A percentile compares a stretch with the other conserved stretches of the same genome.
phyloP scores from a whole-genome alignment of 2,329 filamentous ascomycete genomes.

The Torrubiellomyces zombiae region DNA sequence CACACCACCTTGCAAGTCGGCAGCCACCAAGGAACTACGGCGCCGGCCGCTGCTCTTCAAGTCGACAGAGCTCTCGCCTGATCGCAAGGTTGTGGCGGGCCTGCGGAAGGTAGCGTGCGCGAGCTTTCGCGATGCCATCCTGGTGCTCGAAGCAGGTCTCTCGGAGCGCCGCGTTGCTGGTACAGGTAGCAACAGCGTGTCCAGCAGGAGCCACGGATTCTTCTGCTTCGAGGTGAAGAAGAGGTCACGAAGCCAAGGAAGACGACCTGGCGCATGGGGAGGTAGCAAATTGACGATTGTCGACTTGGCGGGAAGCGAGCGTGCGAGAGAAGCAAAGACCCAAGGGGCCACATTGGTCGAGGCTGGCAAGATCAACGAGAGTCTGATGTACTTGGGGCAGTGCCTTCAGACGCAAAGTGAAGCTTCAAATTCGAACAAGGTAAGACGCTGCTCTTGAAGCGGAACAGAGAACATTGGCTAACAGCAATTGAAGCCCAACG shows the following conservation, averaged over 20 bases:
- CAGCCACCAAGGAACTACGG: slow-evolving; percentile 49
- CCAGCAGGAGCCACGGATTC: slow-evolving; percentile 86
- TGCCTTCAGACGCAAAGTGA: slow-evolving; percentile 92
- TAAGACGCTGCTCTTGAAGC: slow-evolving; percentile 18
- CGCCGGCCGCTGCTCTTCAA: slow-evolving; percentile 85
- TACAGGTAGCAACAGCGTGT: slow-evolving; percentile 84
- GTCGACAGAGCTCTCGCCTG: slow-evolving; percentile 69
- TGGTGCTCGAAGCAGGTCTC: slow-evolving; percentile 79
- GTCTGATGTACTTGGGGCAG: slow-evolving; percentile 93
- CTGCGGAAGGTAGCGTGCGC: slow-evolving; percentile 79
- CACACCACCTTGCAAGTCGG: slow-evolving; percentile 41
- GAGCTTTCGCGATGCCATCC: slow-evolving; percentile 65
- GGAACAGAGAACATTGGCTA: too few relatives aligned
- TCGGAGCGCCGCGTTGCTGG: slow-evolving; percentile 76
- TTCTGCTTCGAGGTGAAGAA: slow-evolving; percentile 94
- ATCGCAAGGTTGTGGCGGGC: slow-evolving; percentile 88
- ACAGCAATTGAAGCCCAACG: slow-evolving; percentile 36
- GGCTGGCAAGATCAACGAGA: slow-evolving; percentile 96
- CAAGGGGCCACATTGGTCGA: slow-evolving; percentile 83
- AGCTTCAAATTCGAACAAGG: slow-evolving; percentile 55
- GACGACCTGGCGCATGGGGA: slow-evolving; percentile 44
- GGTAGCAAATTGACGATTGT: slow-evolving; percentile 74
- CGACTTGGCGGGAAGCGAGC: slow-evolving; percentile 84
- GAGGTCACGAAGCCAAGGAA: slow-evolving; percentile 31
- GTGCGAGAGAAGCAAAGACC: slow-evolving; percentile 85